Evolutionary conservation across 2,329 filamentous ascomycete genomes (phyloP), one percentile per base, ranked within the genome.

Genomic region (Parasarocladium wereldwijsianum): DNA sequence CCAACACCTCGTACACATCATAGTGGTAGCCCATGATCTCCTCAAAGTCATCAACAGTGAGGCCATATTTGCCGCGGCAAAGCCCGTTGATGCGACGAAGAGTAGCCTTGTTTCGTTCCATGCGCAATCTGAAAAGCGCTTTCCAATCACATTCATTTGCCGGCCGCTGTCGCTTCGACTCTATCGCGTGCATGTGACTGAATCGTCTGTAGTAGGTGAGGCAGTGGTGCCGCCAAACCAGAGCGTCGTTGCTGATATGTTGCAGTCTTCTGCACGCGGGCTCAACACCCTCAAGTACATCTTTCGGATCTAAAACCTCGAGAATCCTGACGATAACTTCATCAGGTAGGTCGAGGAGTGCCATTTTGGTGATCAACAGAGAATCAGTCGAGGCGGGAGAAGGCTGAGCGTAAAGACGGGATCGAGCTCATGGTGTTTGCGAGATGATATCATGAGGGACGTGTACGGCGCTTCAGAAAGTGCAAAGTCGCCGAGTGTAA

Each of bases 291-390:
- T 40, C 31, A 22, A 74, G 49, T 28, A 61, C 62, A 36, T 76
- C 64, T 33, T 61, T 60, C 40, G 65, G 76, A 45, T 53, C 70
- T 46, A 55, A 49, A 45, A 73, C 73, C 37, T 65, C 62, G 40
- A 94, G 64, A 40, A 96, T 79, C 31, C 76, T 67, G 47, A 83
- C 73, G 43, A 96, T 64, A 38, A 96, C 70, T 58, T 98, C 90
- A 52, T 87, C 80, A 23, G 86, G 86, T 20, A 90, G 60, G 32
- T 47, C 41, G 22, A 57, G 48, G 33, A 70, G 43, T 21, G 52
- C 51, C 47, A 54, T 51, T 38, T 32, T 43, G 38, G 12, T 8
- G n/a, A n/a, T n/a, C n/a, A n/a, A n/a, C n/a, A n/a, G n/a, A n/a
- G n/a, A n/a, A n/a, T n/a, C n/a, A n/a, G n/a, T n/a, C n/a, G n/a